phyloP scores from a whole-genome alignment of 2,329 filamentous ascomycete genomes.

The Scortechinia acanthostroma region DNA sequence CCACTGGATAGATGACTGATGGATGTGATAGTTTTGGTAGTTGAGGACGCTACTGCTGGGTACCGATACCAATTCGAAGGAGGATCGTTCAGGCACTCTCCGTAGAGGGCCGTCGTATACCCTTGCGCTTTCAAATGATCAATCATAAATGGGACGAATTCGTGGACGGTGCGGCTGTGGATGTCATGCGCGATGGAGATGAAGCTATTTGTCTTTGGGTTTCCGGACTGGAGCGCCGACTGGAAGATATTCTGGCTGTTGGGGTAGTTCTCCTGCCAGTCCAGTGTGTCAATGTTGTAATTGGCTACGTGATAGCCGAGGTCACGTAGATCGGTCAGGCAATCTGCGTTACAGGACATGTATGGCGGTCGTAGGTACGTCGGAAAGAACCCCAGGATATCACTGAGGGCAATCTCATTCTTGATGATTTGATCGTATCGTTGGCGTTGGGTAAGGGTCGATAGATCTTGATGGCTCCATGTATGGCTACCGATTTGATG shows the following conservation, averaged over 20 bases:
- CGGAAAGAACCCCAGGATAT: slow-evolving; percentile 32
- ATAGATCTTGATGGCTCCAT: slow-evolving; percentile 35
- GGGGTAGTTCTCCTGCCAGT: slow-evolving; percentile 15
- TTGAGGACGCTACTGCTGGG: too few species aligned
- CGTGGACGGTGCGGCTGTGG: slow-evolving; percentile 11
- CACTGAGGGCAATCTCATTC: slow-evolving; percentile 33
- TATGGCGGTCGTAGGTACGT: slow-evolving; percentile 36
- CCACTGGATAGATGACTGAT: too few species aligned
- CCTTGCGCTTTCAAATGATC: slow-evolving; percentile 20
- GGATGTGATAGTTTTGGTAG: too few species aligned
- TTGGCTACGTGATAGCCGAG: slow-evolving; percentile 23
- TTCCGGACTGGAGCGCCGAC: slow-evolving; percentile 9
- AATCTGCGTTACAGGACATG: slow-evolving; percentile 14
- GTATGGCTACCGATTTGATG: slow-evolving; percentile 40
- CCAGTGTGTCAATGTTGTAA: slow-evolving; percentile 18
- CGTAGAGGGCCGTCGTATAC: slow-evolving; percentile 29
- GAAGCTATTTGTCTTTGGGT: slow-evolving; percentile 10
- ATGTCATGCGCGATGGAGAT: slow-evolving; percentile 26
- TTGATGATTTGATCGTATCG: slow-evolving; percentile 29
- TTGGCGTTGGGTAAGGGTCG: slow-evolving; percentile 18
- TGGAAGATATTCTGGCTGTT: slow-evolving; percentile 28
- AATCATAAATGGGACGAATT: slow-evolving; percentile 20
- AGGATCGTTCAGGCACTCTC: slow-evolving; percentile 34
- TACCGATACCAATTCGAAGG: slow-evolving; percentile 32
- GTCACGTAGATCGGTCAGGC: slow-evolving; percentile 12